Base-by-base conservation (phyloP, 75 land plant species). In the Sequoiadendron giganteum region DNA sequence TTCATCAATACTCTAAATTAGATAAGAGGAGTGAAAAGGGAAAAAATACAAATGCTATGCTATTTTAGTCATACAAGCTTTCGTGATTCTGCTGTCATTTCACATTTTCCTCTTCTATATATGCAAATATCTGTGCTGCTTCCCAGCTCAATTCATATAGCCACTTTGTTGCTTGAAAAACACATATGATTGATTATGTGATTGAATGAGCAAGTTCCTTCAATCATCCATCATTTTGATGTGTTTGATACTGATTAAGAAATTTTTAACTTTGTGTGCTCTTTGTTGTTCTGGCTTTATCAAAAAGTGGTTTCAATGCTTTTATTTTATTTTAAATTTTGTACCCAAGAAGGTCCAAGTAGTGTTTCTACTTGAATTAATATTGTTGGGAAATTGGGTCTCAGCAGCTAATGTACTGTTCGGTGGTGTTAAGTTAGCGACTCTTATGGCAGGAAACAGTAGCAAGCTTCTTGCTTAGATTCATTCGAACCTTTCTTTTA, bases 51-150 rank as follows among this genome's bases (percentile, higher is more conserved):
- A 25, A 32, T 75, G 16, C 76, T 43, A 28, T 45, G 19, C 34
- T n/a, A 36, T 19, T 47, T 82, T 28, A 47, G 21, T 47, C 84
- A 82, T 82, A 45, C n/a, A 75, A 39, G 52, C 13, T 9, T 28
- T 82, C 52, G 14, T 45, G 47, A 82, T 21, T 25, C 34, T 43
- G 77, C 16, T 45, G 21, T 47, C 84, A 82, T 47, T 82, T 47
- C 16, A 82, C 34, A 81, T 19, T 8, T 81, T 42, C 48, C 25
- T 21, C 8, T 21, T 81, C n/a, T 8, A 10, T 45, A 5, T 36
- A 78, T 78, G 43, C 48, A 81, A 42, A 43, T 81, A 81, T 43
- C 5, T 81, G 43, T 42, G 49, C 28, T 81, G 83, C 83, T 81
- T 45, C 83, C 83, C 83, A 13, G 15, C 54, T 47, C 52, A 47